Evolutionary conservation across 495 filamentous ascomycete genomes (phyloP).

Genomic region (Paragyromitra xinjiangensis): DNA sequence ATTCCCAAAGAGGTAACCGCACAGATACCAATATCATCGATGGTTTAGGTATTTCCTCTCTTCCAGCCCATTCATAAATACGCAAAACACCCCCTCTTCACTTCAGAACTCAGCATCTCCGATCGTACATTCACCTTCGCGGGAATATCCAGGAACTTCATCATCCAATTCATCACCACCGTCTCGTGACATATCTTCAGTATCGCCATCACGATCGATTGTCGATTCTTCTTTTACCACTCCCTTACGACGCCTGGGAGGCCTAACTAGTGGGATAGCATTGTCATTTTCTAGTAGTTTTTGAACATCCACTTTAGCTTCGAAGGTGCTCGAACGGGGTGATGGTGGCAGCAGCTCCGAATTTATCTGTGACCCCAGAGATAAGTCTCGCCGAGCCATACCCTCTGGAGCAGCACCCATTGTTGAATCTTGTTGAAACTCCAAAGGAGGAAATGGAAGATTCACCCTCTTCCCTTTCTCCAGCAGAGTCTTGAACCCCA

Average conservation of each 20-base stretch:
- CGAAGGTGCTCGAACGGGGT: not conserved
- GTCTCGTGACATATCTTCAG: conserved; percentile 1
- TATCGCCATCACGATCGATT: not conserved
- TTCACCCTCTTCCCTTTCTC: conserved; percentile 47
- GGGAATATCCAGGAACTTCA: not conserved
- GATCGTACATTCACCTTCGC: not conserved
- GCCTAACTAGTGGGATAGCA: not conserved
- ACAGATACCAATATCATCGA: not conserved
- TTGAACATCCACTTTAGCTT: not conserved
- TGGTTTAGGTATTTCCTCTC: not conserved
- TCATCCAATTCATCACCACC: conserved; percentile 6
- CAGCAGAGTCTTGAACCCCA: conserved; percentile 44
- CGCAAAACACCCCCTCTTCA: not conserved
- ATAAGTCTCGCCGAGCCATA: not conserved
- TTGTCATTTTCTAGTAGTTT: not conserved
- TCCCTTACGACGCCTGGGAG: not conserved
- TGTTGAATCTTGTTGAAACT: not conserved
- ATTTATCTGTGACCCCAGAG: not conserved
- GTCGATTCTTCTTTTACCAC: not conserved
- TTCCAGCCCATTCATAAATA: not conserved
- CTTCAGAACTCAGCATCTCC: not conserved
- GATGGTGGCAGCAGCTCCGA: not conserved
- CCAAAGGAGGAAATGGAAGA: conserved; percentile 8
- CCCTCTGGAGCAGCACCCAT: not conserved
- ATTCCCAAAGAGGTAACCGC: not conserved